Percentiles rank a stretch among this genome's conserved stretches.
phyloP scores from a whole-genome alignment of 2,329 filamentous ascomycete species.

The Trichoderma atroviride region DNA sequence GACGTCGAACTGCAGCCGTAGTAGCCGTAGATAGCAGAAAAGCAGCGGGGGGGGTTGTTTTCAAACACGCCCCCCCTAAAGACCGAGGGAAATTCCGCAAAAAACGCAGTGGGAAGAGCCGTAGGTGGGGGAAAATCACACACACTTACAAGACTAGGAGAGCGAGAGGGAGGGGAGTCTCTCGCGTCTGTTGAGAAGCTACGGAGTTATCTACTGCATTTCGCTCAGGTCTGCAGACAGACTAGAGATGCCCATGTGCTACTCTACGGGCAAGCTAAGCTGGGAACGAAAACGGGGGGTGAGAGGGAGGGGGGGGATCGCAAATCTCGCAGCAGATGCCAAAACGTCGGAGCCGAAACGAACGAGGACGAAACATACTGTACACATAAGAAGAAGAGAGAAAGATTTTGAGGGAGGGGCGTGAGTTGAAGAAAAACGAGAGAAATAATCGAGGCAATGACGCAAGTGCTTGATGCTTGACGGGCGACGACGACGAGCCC shows the following conservation, averaged over 20 bases:
- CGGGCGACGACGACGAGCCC: conserved; percentile 6
- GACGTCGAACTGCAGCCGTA: not conserved
- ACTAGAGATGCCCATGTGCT: not conserved
- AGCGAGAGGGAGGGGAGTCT: not conserved
- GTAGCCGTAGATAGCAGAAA: not conserved
- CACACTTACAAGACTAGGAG: not conserved
- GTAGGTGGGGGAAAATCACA: not conserved
- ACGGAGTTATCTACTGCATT: not conserved
- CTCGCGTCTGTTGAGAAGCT: not conserved
- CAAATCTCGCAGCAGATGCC: conserved; percentile 12
- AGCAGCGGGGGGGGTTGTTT: conserved; percentile 1
- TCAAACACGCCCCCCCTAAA: not conserved
- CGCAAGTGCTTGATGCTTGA: conserved; percentile 5
- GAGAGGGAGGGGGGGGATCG: not conserved
- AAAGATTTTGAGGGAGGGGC: not conserved
- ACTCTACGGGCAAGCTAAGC: not conserved
- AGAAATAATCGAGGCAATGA: conserved; percentile 15
- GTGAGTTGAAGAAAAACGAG: not conserved
- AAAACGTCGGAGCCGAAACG: conserved; percentile 15
- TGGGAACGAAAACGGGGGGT: not conserved
- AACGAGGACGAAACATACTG: not conserved
- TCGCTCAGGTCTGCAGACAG: not conserved
- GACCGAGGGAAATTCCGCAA: conserved; percentile 4
- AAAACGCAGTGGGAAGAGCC: not conserved
- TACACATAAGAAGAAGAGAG: not conserved